phyloP scores from a whole-genome alignment of 139 green algal genomes.

The Ulvella scutata region DNA sequence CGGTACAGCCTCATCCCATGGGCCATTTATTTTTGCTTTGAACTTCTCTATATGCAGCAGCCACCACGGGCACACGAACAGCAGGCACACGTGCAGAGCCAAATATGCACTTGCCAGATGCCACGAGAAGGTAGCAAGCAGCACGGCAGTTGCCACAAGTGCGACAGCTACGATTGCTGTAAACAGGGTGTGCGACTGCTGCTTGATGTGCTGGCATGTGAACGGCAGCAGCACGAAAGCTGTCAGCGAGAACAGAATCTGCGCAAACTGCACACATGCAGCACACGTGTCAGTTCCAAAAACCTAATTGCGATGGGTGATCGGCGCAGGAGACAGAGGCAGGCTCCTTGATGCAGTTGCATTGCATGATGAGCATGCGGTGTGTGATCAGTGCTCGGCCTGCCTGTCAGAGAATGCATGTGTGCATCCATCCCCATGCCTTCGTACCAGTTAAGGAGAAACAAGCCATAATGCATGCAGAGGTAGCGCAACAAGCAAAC shows the following conservation, averaged over 20 bases:
- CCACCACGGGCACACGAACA: constrained; percentile 52
- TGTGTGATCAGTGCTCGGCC: too few species aligned
- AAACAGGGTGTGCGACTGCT: not conserved
- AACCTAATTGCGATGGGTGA: too few species aligned
- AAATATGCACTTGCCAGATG: not conserved
- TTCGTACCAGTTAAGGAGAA: too few species aligned
- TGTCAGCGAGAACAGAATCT: constrained; percentile 66
- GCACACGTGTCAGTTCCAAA: not conserved
- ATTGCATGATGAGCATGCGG: too few species aligned
- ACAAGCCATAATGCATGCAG: too few species aligned
- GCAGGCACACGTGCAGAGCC: constrained; percentile 19
- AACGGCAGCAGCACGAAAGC: constrained; percentile 66
- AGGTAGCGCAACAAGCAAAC: too few species aligned
- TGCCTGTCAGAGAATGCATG: too few species aligned
- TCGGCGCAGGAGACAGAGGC: too few species aligned
- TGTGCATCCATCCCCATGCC: too few species aligned
- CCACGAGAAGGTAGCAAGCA: not conserved
- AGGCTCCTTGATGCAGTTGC: too few species aligned
- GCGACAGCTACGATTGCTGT: not conserved
- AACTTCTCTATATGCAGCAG: constrained; percentile 77
- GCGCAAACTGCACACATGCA: constrained; percentile 21
- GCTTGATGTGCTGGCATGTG: constrained; percentile 2
- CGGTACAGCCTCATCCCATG: constrained; percentile 72
- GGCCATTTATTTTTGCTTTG: constrained; percentile 79
- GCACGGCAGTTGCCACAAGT: not conserved